These are phyloP conservation scores for Alopecurus myosuroides DNA, from an alignment of 176 grass and related monocot species.

Conservation along the genomic window DNA sequence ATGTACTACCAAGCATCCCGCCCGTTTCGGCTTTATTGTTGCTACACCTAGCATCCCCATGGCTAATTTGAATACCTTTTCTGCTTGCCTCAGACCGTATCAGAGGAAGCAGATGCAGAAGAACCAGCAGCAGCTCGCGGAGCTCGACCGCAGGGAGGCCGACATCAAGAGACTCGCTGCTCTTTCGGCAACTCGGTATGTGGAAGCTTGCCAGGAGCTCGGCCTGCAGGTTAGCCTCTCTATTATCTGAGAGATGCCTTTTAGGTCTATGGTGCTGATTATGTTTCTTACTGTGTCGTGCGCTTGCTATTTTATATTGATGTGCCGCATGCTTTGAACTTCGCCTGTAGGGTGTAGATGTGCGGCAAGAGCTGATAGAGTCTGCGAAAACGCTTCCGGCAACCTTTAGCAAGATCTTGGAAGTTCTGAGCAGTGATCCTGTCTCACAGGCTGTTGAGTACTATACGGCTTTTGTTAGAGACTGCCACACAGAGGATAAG, in stretches of 20 bases:
- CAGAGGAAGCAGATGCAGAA: constrained; percentile 96
- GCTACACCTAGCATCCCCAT: neutral
- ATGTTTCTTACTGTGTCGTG: neutral
- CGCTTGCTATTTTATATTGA: neutral
- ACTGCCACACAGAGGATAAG: constrained; percentile 90
- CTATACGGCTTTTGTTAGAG: constrained; percentile 74
- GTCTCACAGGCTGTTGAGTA: constrained; percentile 64
- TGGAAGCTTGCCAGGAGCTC: constrained; percentile 87
- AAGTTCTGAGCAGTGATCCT: constrained; percentile 65
- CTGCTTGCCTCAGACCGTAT: constrained; percentile 49
- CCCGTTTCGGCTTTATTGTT: neutral
- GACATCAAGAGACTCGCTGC: constrained; percentile 80
- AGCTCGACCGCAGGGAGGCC: constrained; percentile 80
- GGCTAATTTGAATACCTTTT: neutral
- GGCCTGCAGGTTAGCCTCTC: constrained; percentile 59
- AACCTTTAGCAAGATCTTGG: constrained; percentile 73
- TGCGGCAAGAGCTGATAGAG: constrained; percentile 73
- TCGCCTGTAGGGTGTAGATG: constrained; percentile 61
- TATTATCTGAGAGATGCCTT: neutral
- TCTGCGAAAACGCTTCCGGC: constrained; percentile 76
- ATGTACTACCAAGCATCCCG: constrained; percentile 45
- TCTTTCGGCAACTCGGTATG: constrained; percentile 72
- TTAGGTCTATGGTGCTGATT: neutral
- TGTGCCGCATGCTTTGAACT: neutral
- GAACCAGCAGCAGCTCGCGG: constrained; percentile 81